phyloP scores from a whole-genome alignment of 1,139 yeast species.

The Lodderomyces theae region DNA sequence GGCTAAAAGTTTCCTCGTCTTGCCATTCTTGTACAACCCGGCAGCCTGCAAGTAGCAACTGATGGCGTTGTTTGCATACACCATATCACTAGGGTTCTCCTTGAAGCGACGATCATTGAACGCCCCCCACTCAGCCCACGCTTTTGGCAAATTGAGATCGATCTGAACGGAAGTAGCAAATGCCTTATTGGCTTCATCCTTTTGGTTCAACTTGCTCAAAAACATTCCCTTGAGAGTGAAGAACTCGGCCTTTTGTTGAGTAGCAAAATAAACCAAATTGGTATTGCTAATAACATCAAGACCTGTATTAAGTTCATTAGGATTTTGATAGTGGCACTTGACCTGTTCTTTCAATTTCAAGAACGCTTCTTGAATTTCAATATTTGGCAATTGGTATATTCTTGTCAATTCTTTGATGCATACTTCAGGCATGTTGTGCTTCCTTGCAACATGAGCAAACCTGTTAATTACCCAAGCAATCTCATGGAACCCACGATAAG shows the following conservation, averaged over 20 bases:
- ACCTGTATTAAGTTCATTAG: slow-evolving; percentile 86
- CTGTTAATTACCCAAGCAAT: slow-evolving; percentile 98
- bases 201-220: slow-evolving; percentile 80
- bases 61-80: slow-evolving; percentile 89
- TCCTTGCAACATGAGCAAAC: slow-evolving; percentile 97
- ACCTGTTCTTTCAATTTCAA: slow-evolving; percentile 95
- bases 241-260: slow-evolving; percentile 97
- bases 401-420: slow-evolving; percentile 90
- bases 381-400: slow-evolving; percentile 93
- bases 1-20: slow-evolving; percentile 83
- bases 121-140: slow-evolving; percentile 99
- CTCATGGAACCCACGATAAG: slow-evolving; percentile 96
- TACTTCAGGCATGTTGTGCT: slow-evolving; percentile 95
- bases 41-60: slow-evolving; percentile 98
- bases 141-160: slow-evolving; percentile 89
- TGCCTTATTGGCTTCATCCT: slow-evolving; percentile 95
- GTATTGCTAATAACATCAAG: slow-evolving; percentile 96
- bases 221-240: slow-evolving; percentile 98
- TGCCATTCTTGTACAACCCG: slow-evolving; percentile 88
- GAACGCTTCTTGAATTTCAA: slow-evolving; percentile 98
- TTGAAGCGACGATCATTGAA: slow-evolving; percentile 88
- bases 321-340: slow-evolving; percentile 90
- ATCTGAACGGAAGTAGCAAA: slow-evolving; percentile 97
- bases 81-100: slow-evolving; percentile 79
- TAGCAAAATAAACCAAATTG: slow-evolving; percentile 90